Evolutionary conservation across 2,329 filamentous ascomycete species (phyloP).

Genomic region (Fusarium irregulare): DNA sequence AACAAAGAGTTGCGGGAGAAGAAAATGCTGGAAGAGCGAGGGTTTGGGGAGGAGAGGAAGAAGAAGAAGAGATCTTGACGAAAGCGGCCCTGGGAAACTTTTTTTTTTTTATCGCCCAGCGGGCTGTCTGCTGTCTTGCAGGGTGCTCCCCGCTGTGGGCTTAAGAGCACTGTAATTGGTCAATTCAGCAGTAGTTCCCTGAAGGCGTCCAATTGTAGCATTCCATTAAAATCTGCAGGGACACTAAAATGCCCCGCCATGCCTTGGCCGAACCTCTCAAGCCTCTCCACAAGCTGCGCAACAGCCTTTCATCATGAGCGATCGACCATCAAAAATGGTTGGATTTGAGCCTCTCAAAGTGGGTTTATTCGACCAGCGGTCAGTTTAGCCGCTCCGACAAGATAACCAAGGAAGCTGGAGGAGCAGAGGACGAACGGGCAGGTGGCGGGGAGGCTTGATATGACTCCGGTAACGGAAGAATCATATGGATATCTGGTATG

Average conservation of each 20-base stretch:
- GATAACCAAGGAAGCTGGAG: slow-evolving; percentile 7
- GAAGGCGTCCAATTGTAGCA: slow-evolving; percentile 34
- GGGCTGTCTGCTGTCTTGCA: slow-evolving; percentile 23
- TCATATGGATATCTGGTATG: slow-evolving; percentile 4
- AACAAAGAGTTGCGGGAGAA: slow-evolving; percentile 39
- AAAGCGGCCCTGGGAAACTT: slow-evolving; percentile 43
- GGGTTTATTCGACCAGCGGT: slow-evolving; percentile 43
- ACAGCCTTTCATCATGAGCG: slow-evolving; percentile 40
- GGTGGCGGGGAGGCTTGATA: slow-evolving; percentile 19
- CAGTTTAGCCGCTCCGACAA: slow-evolving; percentile 36
- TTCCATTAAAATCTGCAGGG: slow-evolving; percentile 39
- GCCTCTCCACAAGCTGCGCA: slow-evolving; percentile 42
- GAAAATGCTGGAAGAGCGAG: slow-evolving; percentile 38
- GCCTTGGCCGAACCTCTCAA: slow-evolving; percentile 43
- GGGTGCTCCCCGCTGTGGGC: slow-evolving; percentile 34
- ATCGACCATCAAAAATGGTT: slow-evolving; percentile 33
- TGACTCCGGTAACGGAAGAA: slow-evolving; percentile 15
- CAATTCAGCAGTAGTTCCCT: slow-evolving; percentile 38
- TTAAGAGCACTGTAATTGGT: slow-evolving; percentile 34
- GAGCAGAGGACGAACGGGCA: neutral
- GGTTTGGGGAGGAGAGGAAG: slow-evolving; percentile 38
- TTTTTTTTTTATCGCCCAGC: slow-evolving; percentile 45
- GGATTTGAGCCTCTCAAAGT: slow-evolving; percentile 35
- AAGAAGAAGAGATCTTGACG: slow-evolving; percentile 34
- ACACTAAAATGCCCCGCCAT: slow-evolving; percentile 44